Evolutionary conservation across 1,284 basidiomycete genomes (phyloP).

Genomic region (Caloboletus inedulis): DNA sequence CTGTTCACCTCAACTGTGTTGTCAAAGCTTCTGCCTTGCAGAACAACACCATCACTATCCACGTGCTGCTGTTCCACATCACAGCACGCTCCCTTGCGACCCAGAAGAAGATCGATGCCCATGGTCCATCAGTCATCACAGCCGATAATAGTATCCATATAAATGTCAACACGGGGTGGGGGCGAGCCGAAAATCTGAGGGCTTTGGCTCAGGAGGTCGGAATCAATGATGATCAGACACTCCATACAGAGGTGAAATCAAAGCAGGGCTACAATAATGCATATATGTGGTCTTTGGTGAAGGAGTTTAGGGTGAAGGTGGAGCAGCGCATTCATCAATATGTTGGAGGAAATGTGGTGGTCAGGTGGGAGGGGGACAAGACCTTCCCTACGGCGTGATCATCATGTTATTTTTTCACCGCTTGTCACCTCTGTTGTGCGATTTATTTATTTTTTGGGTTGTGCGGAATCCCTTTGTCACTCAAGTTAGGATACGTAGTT

Average conservation of each 20-base stretch:
- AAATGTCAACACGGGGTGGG: slow-evolving; percentile 7
- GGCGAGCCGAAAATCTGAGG: background rate
- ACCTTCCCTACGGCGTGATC: slow-evolving; percentile 3
- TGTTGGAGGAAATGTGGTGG: slow-evolving; percentile 3
- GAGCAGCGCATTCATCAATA: background rate
- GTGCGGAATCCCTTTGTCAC: background rate
- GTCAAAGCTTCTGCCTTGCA: slow-evolving; percentile 8
- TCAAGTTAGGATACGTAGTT: background rate
- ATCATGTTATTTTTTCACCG: background rate
- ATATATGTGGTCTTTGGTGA: background rate
- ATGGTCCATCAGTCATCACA: slow-evolving; percentile 7
- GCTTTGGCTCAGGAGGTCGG: slow-evolving; percentile 4
- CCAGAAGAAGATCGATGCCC: slow-evolving; percentile 6
- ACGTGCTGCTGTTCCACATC: slow-evolving; percentile 3
- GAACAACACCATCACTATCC: slow-evolving; percentile 1
- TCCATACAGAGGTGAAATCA: background rate
- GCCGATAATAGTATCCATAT: slow-evolving; percentile 10
- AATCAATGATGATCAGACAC: slow-evolving; percentile 1
- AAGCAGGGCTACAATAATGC: slow-evolving; percentile 9
- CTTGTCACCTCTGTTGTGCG: background rate
- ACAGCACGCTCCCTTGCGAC: slow-evolving; percentile 8
- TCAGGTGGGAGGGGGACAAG: slow-evolving; percentile 13
- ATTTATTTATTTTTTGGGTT: background rate
- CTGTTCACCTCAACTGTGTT: slow-evolving; percentile 9
- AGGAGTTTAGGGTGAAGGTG: slow-evolving; percentile 8